These are phyloP conservation scores for Cadophora malorum DNA, from an alignment of 2,329 filamentous ascomycete genomes.

Conservation along the genomic window DNA sequence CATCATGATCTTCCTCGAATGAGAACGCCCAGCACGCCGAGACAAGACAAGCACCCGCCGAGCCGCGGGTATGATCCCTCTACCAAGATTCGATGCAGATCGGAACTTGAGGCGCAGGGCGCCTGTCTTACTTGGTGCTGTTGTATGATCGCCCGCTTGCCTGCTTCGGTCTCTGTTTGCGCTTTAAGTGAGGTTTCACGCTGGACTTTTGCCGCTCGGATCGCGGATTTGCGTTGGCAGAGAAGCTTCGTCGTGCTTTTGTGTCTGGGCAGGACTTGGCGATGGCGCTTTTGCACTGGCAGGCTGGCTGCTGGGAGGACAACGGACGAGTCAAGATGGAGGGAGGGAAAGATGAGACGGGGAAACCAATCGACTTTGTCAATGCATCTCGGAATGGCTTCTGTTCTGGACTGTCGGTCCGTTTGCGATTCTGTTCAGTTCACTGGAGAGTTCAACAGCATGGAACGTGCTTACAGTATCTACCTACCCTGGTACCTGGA, in stretches of 20 bases:
- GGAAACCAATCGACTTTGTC: slow-evolving; percentile 33
- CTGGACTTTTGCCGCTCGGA: background rate
- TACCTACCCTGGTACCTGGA: background rate
- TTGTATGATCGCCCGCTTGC: slow-evolving; percentile 25
- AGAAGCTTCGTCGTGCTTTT: slow-evolving; percentile 21
- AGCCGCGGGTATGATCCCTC: slow-evolving; percentile 1
- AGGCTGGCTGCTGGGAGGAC: background rate
- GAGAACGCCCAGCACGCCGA: slow-evolving; percentile 6
- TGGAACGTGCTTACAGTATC: background rate
- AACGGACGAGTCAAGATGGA: slow-evolving; percentile 17
- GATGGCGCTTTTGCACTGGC: background rate
- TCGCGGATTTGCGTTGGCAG: background rate
- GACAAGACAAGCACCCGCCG: slow-evolving; percentile 11
- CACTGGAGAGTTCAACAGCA: too few relatives aligned
- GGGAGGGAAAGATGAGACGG: slow-evolving; percentile 33
- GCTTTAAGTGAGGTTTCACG: slow-evolving; percentile 11
- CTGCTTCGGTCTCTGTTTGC: background rate
- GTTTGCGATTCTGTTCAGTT: background rate
- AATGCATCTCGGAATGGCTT: slow-evolving; percentile 22
- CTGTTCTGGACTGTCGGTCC: background rate
- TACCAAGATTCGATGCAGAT: slow-evolving; percentile 23
- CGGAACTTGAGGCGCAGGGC: slow-evolving; percentile 1
- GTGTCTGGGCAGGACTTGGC: background rate
- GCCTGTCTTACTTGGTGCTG: slow-evolving; percentile 2
- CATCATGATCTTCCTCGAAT: slow-evolving; percentile 21